phyloP scores from a whole-genome alignment of 2,329 filamentous ascomycete genomes.

The Neonectria sp. region DNA sequence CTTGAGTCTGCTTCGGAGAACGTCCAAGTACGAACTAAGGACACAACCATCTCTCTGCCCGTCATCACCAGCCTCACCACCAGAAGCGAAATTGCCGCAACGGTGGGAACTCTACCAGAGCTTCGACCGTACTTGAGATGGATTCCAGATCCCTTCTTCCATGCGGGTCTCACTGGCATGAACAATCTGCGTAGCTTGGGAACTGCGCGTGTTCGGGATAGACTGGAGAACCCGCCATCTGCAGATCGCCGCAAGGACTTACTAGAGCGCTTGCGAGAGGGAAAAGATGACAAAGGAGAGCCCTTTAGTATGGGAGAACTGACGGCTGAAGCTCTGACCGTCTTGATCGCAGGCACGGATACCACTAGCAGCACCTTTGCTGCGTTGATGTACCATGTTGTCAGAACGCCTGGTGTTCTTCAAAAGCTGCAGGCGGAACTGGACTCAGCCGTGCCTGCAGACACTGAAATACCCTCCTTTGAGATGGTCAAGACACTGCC shows the following conservation, averaged over 20 bases:
- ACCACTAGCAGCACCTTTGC: conserved; percentile 86
- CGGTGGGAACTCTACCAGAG: conserved; percentile 80
- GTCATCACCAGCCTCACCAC: conserved; percentile 92
- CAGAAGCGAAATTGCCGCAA: conserved; percentile 86
- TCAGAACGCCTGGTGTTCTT: conserved; percentile 78
- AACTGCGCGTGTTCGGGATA: conserved; percentile 82
- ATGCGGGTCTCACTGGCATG: conserved; percentile 79
- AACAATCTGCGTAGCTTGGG: conserved; percentile 89
- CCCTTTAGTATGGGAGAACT: conserved; percentile 84
- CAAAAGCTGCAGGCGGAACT: conserved; percentile 82
- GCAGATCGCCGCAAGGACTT: conserved; percentile 80
- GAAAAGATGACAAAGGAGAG: conserved; percentile 83
- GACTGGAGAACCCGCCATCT: conserved; percentile 77
- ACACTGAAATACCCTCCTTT: conserved; percentile 76
- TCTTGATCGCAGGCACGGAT: conserved; percentile 85
- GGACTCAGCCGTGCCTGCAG: conserved; percentile 75
- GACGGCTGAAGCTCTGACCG: conserved; percentile 89
- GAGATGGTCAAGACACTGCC: conserved; percentile 81
- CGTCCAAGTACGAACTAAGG: conserved; percentile 77
- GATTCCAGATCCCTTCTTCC: conserved; percentile 87
- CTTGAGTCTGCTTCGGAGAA: conserved; percentile 81
- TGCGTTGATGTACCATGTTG: conserved; percentile 84
- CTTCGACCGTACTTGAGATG: conserved; percentile 86
- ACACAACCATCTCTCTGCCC: conserved; percentile 76
- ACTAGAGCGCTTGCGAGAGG: conserved; percentile 86